These are phyloP conservation scores for Aspergillus olivimuriae DNA, from an alignment of 495 filamentous ascomycete species.

Conservation along the genomic window DNA sequence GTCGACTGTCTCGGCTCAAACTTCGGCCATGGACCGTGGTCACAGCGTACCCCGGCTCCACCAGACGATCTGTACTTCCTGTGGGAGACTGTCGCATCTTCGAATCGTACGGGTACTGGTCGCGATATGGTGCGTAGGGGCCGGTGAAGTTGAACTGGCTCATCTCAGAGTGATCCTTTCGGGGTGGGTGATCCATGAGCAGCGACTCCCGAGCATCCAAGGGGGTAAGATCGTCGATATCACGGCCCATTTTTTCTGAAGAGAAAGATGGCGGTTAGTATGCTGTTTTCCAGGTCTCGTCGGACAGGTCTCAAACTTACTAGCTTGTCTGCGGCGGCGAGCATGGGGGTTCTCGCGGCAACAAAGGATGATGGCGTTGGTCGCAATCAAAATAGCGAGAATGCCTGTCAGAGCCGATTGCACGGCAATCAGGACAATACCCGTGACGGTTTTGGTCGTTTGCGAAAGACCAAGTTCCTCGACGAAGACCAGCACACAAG, in stretches of 20 bases:
- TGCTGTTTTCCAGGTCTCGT: too few relatives aligned
- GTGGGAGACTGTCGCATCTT: constrained; percentile 20
- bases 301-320: too few relatives aligned
- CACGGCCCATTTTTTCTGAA: constrained; percentile 72
- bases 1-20: constrained; percentile 31
- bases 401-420: constrained; percentile 79
- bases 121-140: constrained; percentile 39
- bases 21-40: constrained; percentile 29
- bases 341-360: constrained; percentile 86
- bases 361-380: constrained; percentile 79
- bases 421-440: constrained; percentile 81
- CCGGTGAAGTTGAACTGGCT: constrained; percentile 45
- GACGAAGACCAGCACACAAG: constrained; percentile 88
- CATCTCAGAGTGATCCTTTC: constrained; percentile 36
- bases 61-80: constrained; percentile 37
- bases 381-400: constrained; percentile 82
- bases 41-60: constrained; percentile 31
- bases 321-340: constrained; percentile 75
- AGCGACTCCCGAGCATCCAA: constrained; percentile 88
- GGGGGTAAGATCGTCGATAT: constrained; percentile 82
- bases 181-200: constrained; percentile 52
- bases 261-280: neutral
- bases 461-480: constrained; percentile 86
- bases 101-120: constrained; percentile 29
- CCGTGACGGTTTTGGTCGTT: constrained; percentile 91